Conservation (phyloP, 495 filamentous ascomycete species). For the Jackrogersella minutella region DNA sequence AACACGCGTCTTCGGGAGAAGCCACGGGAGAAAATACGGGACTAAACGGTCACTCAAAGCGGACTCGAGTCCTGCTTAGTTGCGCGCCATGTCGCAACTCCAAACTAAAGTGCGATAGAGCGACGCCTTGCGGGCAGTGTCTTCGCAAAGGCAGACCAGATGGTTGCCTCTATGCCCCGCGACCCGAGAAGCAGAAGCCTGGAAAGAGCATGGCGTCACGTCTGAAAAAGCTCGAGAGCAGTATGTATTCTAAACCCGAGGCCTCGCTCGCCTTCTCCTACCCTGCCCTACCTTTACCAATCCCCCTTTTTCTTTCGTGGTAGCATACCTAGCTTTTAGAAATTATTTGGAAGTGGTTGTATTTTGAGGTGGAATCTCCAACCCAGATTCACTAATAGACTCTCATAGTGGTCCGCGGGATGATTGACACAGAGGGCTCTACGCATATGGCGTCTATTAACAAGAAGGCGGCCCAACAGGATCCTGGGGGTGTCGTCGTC, state of each 20-base stretch:
- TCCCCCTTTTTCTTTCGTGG: neutral
- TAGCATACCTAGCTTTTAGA: neutral
- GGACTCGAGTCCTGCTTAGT: slow-evolving; percentile 51
- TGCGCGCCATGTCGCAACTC: slow-evolving; percentile 53
- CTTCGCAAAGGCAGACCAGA: slow-evolving; percentile 52
- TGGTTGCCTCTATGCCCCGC: slow-evolving; percentile 56
- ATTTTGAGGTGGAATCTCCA: too few species aligned
- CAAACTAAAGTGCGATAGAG: slow-evolving; percentile 54
- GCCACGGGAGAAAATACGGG: neutral
- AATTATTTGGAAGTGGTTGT: too few species aligned
- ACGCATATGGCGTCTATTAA: slow-evolving; percentile 34
- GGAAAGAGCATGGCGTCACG: slow-evolving; percentile 58
- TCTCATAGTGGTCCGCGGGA: slow-evolving; percentile 53
- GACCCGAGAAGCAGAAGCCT: slow-evolving; percentile 49
- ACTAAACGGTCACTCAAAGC: slow-evolving; percentile 43
- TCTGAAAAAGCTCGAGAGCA: slow-evolving; percentile 61
- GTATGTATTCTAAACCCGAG: slow-evolving; percentile 18
- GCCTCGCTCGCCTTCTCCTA: neutral
- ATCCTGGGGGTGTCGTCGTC: slow-evolving; percentile 44
- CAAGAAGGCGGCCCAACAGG: slow-evolving; percentile 23
- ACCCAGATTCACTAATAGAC: slow-evolving; percentile 8
- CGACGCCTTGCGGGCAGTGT: slow-evolving; percentile 52
- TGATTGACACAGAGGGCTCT: slow-evolving; percentile 51
- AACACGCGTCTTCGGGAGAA: neutral
- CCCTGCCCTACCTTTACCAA: neutral